Evolutionary conservation across 352 stramenopile genomes (phyloP).

Genomic region (Phytopythium vexans): DNA sequence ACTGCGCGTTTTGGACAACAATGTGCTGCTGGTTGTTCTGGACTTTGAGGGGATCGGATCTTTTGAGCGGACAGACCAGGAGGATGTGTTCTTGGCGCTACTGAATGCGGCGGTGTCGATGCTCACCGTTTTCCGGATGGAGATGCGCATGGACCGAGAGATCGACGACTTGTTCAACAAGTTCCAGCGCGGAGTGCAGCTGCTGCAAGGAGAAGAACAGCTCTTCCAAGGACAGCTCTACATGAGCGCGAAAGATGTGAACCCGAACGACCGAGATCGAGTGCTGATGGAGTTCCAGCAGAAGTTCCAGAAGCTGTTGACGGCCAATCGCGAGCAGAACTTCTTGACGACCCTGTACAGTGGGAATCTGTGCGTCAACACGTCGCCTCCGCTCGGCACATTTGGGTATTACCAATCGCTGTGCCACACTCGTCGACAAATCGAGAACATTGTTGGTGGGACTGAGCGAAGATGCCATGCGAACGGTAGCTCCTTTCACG

Average conservation of each 20-base stretch:
- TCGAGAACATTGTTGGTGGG: constrained; percentile 25
- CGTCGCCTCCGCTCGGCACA: constrained; percentile 64
- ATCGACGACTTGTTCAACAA: constrained; percentile 62
- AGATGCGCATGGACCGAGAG: constrained; percentile 79
- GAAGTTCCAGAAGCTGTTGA: constrained; percentile 48
- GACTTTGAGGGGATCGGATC: constrained; percentile 78
- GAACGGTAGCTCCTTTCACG: constrained; percentile 48
- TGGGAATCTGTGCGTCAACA: constrained; percentile 56
- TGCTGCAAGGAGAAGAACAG: constrained; percentile 57
- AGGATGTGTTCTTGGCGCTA: constrained; percentile 73
- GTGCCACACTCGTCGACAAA: constrained; percentile 28
- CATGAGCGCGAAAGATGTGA: constrained; percentile 77
- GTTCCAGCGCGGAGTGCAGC: constrained; percentile 62
- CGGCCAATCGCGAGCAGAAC: constrained; percentile 48
- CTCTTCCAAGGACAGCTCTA: constrained; percentile 61
- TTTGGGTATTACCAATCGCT: constrained; percentile 64
- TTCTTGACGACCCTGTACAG: constrained; percentile 69
- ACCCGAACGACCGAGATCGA: constrained; percentile 50
- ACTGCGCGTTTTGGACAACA: constrained; percentile 30
- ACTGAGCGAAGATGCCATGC: constrained; percentile 26
- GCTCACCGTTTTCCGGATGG: constrained; percentile 73
- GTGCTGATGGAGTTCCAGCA: constrained; percentile 46
- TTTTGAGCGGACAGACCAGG: constrained; percentile 70
- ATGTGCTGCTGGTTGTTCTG: constrained; percentile 58
- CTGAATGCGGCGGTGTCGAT: constrained; percentile 68